A percentile compares a stretch with the other conserved stretches of the same genome.
These are phyloP conservation scores for Cladophialophora psammophila DNA, from an alignment of 2,329 filamentous ascomycete genomes.

Conservation along the genomic window DNA sequence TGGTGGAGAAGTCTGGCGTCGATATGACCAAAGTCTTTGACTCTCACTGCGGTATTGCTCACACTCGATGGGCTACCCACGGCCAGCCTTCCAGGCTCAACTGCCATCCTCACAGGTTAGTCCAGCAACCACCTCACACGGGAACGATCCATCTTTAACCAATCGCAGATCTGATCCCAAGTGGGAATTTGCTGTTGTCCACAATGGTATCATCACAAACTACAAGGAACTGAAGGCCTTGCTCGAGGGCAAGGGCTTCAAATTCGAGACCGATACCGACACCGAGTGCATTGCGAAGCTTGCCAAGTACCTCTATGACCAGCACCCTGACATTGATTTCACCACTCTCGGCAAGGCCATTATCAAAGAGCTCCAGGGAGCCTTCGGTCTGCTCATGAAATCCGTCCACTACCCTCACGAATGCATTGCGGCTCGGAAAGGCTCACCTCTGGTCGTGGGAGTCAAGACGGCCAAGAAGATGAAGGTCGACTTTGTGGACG, in stretches of 20 bases:
- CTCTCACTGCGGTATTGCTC: conserved; percentile 97
- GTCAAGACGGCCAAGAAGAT: conserved; percentile 98
- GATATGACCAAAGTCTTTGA: conserved; percentile 94
- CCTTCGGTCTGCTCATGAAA: conserved; percentile 96
- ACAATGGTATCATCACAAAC: conserved; percentile 99
- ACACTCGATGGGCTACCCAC: conserved; percentile 99
- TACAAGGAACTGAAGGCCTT: conserved; percentile 99
- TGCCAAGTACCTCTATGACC: conserved; percentile 96
- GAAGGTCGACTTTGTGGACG: conserved; percentile 99
- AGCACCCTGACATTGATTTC: conserved; percentile 93
- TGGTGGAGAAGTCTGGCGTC: conserved; percentile 83
- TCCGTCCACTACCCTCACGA: conserved; percentile 98
- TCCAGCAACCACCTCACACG: not conserved
- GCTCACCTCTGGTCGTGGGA: conserved; percentile 95
- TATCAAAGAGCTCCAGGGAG: conserved; percentile 97
- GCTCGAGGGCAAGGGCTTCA: conserved; percentile 92
- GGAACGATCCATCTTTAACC: conserved; percentile 19
- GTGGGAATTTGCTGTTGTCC: conserved; percentile 97
- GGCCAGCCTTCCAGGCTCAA: conserved; percentile 91
- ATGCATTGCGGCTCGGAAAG: conserved; percentile 96
- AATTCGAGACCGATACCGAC: conserved; percentile 98
- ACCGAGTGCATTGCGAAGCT: conserved; percentile 99
- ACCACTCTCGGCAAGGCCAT: conserved; percentile 96
- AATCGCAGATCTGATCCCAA: conserved; percentile 79
- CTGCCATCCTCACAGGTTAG: conserved; percentile 97